Percentiles rank a stretch among this genome's conserved stretches.
Evolutionary conservation across 2,329 filamentous ascomycete species (phyloP).

Genomic region (Alternaria arborescens): DNA sequence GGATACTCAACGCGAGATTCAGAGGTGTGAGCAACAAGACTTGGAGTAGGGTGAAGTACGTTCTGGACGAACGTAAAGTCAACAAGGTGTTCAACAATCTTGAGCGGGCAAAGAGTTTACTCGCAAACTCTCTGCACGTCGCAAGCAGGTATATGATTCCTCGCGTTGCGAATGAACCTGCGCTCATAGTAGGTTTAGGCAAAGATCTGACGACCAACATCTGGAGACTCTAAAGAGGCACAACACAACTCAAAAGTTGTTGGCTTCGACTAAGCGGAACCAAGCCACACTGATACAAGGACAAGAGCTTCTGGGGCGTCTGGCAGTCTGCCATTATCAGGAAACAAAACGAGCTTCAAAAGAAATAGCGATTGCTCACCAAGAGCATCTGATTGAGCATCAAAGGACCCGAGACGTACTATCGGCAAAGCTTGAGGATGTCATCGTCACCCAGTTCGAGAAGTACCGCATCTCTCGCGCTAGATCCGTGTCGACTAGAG

Average conservation of each 20-base stretch:
- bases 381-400: not conserved
- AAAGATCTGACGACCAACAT: not conserved
- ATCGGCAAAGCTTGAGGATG: conserved; percentile 1
- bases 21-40: conserved; percentile 8
- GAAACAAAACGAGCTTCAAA: not conserved
- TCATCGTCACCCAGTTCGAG: conserved; percentile 2
- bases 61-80: conserved; percentile 14
- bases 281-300: not conserved
- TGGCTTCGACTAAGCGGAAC: not conserved
- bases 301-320: not conserved
- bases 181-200: not conserved
- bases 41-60: conserved; percentile 20
- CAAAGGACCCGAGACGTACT: conserved; percentile 5
- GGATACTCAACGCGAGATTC: conserved; percentile 2
- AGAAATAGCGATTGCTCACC: not conserved
- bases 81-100: conserved; percentile 14
- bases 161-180: not conserved
- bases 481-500: not conserved
- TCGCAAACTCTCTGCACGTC: conserved; percentile 9
- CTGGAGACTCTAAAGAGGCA: conserved; percentile 1
- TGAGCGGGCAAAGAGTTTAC: conserved; percentile 13
- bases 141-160: conserved; percentile 10
- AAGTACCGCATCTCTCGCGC: not conserved
- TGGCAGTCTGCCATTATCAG: not conserved
- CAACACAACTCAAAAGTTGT: not conserved